These are phyloP conservation scores for Curvularia spicifera DNA, from an alignment of 2,329 filamentous ascomycete genomes.

Conservation along the genomic window DNA sequence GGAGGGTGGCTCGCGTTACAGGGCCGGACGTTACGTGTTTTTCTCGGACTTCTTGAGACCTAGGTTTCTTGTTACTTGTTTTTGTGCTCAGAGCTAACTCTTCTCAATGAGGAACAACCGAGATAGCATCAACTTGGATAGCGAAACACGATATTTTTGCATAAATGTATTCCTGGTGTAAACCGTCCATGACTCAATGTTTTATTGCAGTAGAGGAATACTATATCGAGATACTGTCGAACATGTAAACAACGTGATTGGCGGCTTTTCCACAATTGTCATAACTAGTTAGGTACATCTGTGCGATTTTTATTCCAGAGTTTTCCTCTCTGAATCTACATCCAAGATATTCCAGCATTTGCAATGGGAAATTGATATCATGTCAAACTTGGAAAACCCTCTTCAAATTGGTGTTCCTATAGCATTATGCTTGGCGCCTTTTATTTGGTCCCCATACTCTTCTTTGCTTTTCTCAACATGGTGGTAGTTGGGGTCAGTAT, in stretches of 20 bases:
- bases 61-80: not conserved
- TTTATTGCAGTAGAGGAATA: not conserved
- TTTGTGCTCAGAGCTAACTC: too few relatives aligned
- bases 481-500: too few relatives aligned
- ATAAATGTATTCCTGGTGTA: not conserved
- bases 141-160: not conserved
- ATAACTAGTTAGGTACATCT: not conserved
- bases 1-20: too few relatives aligned
- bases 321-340: not conserved
- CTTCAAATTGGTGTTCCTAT: not conserved
- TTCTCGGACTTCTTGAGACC: not conserved
- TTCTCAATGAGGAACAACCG: not conserved
- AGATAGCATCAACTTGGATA: not conserved
- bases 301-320: not conserved
- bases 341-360: not conserved
- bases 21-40: not conserved
- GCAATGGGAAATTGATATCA: not conserved
- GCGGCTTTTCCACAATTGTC: not conserved
- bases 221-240: not conserved
- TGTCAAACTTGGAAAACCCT: not conserved
- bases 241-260: not conserved
- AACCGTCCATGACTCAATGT: not conserved
- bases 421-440: too few relatives aligned
- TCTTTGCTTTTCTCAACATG: not conserved
- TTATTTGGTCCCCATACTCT: not conserved